Conservation (phyloP, 108 stramenopile genomes). For the Nannochloropsis salina region DNA sequence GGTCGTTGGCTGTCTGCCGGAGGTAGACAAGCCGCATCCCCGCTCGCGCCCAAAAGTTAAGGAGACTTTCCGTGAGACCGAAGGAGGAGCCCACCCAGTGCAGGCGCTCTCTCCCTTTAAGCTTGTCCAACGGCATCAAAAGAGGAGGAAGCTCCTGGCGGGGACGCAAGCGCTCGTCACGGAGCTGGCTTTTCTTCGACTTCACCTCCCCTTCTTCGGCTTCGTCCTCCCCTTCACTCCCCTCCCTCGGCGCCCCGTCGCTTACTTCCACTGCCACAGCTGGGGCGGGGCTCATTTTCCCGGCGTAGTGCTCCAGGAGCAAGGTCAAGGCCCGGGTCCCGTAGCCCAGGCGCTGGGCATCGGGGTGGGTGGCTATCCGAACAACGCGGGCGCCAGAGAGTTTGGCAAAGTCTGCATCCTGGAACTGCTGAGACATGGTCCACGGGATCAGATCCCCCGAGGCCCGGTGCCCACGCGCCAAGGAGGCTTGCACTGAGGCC, state of each 20-base stretch:
- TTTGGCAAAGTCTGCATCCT: constrained; percentile 69
- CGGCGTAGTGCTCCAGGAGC: constrained; percentile 85
- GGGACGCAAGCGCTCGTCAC: constrained; percentile 72
- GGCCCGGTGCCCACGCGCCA: constrained; percentile 83
- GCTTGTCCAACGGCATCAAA: constrained; percentile 56
- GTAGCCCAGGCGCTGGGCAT: constrained; percentile 94
- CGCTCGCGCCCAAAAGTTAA: constrained; percentile 81
- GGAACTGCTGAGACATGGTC: constrained; percentile 99
- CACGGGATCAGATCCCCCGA: constrained; percentile 98
- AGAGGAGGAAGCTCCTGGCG: constrained; percentile 93
- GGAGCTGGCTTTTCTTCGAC: constrained; percentile 43
- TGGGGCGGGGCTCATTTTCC: constrained; percentile 71
- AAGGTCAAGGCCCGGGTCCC: constrained; percentile 83
- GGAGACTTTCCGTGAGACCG: constrained; percentile 81
- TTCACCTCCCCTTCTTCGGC: constrained; percentile 24
- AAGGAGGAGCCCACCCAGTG: constrained; percentile 96
- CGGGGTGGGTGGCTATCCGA: constrained; percentile 93
- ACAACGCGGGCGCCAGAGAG: constrained; percentile 93
- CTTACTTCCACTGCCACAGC: constrained; percentile 55
- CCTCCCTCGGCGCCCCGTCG: constrained; percentile 54
- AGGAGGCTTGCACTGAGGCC: constrained; percentile 80
- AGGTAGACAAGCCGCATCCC: constrained; percentile 87
- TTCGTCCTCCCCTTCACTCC: constrained; percentile 39
- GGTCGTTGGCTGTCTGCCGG: constrained; percentile 93
- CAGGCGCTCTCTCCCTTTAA: constrained; percentile 72